These are phyloP conservation scores for Seiridium unicorne DNA, from an alignment of 2,329 filamentous ascomycete species.

Conservation along the genomic window DNA sequence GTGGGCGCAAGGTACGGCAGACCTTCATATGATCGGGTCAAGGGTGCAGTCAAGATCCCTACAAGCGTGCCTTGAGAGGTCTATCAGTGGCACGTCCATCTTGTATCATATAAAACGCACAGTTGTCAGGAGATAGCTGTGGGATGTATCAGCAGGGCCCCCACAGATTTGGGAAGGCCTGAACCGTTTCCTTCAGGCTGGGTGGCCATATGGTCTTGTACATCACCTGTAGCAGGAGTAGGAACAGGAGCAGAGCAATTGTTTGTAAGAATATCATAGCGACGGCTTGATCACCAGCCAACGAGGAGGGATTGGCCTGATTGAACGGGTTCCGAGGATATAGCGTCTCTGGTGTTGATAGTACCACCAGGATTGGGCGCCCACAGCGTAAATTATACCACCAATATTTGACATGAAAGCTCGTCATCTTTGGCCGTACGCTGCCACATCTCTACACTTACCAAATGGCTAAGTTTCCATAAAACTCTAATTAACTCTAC, in stretches of 20 bases:
- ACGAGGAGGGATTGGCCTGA: background rate
- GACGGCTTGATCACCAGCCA: background rate
- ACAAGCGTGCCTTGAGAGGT: slow-evolving; percentile 52
- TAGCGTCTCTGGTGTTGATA: too few species aligned
- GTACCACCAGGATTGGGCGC: too few species aligned
- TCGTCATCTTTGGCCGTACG: too few species aligned
- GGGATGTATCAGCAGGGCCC: too few species aligned
- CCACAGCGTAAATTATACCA: too few species aligned
- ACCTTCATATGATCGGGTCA: slow-evolving; percentile 61
- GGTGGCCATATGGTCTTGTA: background rate
- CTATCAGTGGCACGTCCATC: background rate
- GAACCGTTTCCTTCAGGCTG: background rate
- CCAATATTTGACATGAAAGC: background rate
- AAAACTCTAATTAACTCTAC: too few species aligned
- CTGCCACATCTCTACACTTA: too few species aligned
- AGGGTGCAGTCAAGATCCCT: slow-evolving; percentile 66
- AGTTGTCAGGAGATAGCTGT: too few species aligned
- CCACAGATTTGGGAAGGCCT: background rate
- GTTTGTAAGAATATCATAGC: background rate
- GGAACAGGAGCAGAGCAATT: background rate
- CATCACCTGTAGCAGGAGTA: background rate
- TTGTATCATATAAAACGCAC: background rate
- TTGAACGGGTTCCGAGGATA: background rate
- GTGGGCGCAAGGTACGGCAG: slow-evolving; percentile 65
- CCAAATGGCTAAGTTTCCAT: too few species aligned